Evolutionary conservation across 169 alveolate species (phyloP).

Genomic region (Eimeria mitis): DNA sequence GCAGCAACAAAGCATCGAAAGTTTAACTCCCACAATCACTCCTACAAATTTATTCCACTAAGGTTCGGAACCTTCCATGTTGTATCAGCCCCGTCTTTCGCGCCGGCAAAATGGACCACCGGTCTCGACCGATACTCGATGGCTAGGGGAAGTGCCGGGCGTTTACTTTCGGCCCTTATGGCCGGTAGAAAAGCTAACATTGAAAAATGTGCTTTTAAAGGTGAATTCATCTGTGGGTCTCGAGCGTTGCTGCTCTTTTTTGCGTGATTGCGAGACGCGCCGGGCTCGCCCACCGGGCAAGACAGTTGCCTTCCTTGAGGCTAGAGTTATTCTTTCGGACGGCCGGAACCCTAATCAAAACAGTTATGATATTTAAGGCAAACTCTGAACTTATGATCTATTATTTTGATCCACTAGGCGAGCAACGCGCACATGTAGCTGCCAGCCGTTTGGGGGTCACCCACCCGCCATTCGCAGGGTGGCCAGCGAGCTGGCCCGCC

Average conservation of each 20-base stretch:
- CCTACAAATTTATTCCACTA: background rate
- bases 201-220: background rate
- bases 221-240: background rate
- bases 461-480: background rate
- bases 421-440: background rate
- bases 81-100: background rate
- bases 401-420: background rate
- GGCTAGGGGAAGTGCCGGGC: background rate
- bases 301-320: background rate
- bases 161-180: background rate
- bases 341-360: background rate
- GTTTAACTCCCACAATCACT: background rate
- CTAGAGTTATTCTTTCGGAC: background rate
- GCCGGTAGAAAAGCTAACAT: background rate
- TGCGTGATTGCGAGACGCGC: background rate
- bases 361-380: background rate
- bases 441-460: constrained; percentile 1
- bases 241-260: background rate
- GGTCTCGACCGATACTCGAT: background rate
- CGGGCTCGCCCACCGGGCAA: background rate
- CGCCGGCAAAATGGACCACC: background rate
- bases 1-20: background rate
- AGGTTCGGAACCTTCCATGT: background rate
- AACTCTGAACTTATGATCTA: background rate
- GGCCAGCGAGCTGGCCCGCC: constrained; percentile 41